Evolutionary conservation across 495 filamentous ascomycete species (phyloP), one percentile per base, ranked within the genome.

Genomic region (Aspergillus heteromorphus): DNA sequence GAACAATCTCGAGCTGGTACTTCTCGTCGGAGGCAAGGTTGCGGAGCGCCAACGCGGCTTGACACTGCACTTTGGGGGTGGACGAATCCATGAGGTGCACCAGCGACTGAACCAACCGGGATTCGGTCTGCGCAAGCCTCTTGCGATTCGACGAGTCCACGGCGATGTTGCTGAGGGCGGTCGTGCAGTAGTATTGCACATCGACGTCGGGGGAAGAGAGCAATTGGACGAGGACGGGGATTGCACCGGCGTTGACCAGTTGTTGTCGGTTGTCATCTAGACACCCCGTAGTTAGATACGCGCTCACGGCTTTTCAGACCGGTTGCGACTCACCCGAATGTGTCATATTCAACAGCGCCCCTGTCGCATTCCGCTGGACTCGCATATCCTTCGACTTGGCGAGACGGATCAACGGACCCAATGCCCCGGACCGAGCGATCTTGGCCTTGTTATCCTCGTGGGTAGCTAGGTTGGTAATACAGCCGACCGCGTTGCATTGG

Each of bases 381-480:
- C 93, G 83, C 95, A 97, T 97, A 58, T 98, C 93, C 71, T 93
- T 97, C 13, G 93, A 97, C 70, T 93, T 96, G 49, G 93, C 93
- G 42, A 98, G 76, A 54, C 88, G 81, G 25, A 95, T 98, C 51
- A 98, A 74, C 6, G 93, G 95, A 14, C 84, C 87, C 57, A 98
- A 75, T 34, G 93, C 95, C 21, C 95, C 93, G 10, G 95, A 97
- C 42, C 89, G 84, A 58, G 93, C 95, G 63, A 98, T 98, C 73
- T 95, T 97, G 40, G 95, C 90, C 76, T 98, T 98, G 73, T 98
- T 98, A 51, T 97, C 93, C 72, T 98, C 93, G 64, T 98, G 93
- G 1, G 93, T 98, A 54, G 93, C 93, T 25, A 98, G 72, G 65
- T 98, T 98, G 4, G 93, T 98, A 63, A 98, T 97, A 73, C 93